Percentiles rank a stretch among this genome's conserved stretches.
Conservation (phyloP, 805 yeast genomes). For the Saitoella complicata region DNA sequence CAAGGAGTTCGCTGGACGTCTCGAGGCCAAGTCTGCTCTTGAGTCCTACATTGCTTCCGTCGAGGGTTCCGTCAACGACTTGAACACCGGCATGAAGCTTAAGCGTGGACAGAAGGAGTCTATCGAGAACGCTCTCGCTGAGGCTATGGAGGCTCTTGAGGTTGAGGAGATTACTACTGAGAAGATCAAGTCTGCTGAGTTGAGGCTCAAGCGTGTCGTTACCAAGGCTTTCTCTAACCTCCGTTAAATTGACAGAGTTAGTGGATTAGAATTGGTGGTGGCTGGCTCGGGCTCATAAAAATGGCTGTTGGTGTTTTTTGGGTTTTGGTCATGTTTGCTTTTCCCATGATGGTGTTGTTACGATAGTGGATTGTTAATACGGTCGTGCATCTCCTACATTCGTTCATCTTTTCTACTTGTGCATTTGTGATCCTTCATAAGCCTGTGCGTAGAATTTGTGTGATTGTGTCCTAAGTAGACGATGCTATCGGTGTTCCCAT, state of each 20-base stretch:
- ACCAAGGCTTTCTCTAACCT: slow-evolving; percentile 97
- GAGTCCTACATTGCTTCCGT: slow-evolving; percentile 95
- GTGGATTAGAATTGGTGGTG: no score
- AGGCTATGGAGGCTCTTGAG: slow-evolving; percentile 95
- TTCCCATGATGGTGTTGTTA: no score
- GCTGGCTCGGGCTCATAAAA: no score
- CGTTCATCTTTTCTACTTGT: no score
- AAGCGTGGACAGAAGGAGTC: slow-evolving; percentile 94
- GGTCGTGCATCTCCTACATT: no score
- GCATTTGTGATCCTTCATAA: no score
- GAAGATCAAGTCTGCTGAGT: slow-evolving; percentile 98
- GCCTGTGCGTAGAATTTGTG: no score
- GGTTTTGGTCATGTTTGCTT: no score
- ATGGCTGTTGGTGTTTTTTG: no score
- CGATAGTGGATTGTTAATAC: no score
- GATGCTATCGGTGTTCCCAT: no score
- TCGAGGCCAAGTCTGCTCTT: slow-evolving; percentile 97
- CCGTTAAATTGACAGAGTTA: slow-evolving; percentile 22
- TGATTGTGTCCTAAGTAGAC: no score
- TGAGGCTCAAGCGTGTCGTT: slow-evolving; percentile 96
- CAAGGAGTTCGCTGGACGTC: slow-evolving; percentile 98
- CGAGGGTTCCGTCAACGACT: slow-evolving; percentile 94
- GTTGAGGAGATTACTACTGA: slow-evolving; percentile 93
- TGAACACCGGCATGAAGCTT: slow-evolving; percentile 91
- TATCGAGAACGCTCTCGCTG: slow-evolving; percentile 95